Evolutionary conservation across 345 rosid species (phyloP), one percentile per base, ranked within the genome.

Genomic region (Sisymbrium altissimum): DNA sequence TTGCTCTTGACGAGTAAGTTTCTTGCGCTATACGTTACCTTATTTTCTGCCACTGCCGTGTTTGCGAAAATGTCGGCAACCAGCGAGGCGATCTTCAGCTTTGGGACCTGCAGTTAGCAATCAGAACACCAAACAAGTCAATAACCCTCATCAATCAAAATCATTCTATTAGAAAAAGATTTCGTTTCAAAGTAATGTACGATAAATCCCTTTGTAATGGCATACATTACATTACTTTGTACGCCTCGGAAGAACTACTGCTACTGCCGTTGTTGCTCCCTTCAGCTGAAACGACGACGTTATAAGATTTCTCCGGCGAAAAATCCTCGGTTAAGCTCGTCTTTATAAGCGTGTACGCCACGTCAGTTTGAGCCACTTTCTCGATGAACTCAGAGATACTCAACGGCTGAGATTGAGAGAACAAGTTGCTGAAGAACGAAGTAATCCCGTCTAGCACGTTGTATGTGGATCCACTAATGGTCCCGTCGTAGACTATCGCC

Each of bases 141-240:
- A 48, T 57, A 55, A 75, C 33, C 6, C 36, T 46, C 3, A 45
- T 3, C 32, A 62, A 9, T 43, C n/a, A 38, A 56, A 70, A 29
- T 19, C 55, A 32, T 45, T 46, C 2, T 55, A 36, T 29, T 36
- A 35, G 3, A 9, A 76, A 59, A 66, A 57, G 73, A 19, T 61
- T 75, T 50, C 41, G 52, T 58, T 66, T 66, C 19, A 18, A 7
- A 66, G 72, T 56, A 38, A 57, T 57, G 33, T 55, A 45, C 46
- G 58, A 43, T 69, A 41, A 56, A 75, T 76, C 53, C 53, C 41
- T 30, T 57, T 40, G 66, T 71, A 39, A 83, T 73, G 39, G 93
- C 90, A 87, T 92, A 89, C 99, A 91, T 93, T 93, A 90, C 98
- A 90, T 92, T 95, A 95, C 99, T 95, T 95, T 95, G 99, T 85